Base-by-base conservation (phyloP, 495 filamentous ascomycete species). In the Aspergillus conjunctus region DNA sequence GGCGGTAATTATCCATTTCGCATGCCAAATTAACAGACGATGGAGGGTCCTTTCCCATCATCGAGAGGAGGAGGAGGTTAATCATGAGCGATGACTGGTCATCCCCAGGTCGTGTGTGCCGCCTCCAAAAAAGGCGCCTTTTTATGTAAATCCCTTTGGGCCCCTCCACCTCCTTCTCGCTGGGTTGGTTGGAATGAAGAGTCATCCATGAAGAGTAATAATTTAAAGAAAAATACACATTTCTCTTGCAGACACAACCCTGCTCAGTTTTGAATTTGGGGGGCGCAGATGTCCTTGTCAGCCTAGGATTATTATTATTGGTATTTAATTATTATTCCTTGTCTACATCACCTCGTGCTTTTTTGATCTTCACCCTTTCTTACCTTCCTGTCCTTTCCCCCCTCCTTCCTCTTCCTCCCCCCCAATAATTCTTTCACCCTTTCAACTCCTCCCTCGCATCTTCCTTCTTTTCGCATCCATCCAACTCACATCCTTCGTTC, bases 361-460 rank as follows among this genome's bases (percentile, higher is more conserved):
- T 21, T 34, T 46, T 10, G 33, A 37, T 30, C 58, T 49, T 61
- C 60, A 39, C 53, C 62, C 62, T 51, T 60, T 62, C 52, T 54
- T 54, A 34, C 48, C n/a, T n/a, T n/a, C n/a, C n/a, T n/a, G n/a
- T n/a, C n/a, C n/a, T 51, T 49, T 44, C 59, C 59, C 54, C 54
- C 48, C 34, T 60, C 53, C 59, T 57, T 58, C 48, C 34, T 60
- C 53, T 51, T 18, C 49, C 41, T 55, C 63, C 52, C 60, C 51
- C 61, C 49, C 70, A 45, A 61, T 53, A 33, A 54, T 53, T 57
- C 52, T 43, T 26, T 33, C 33, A 26, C 53, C 20, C 21, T 50
- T 50, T 58, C 49, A 45, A 43, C 21, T 46, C 59, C 56, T 48
- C 46, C 52, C 59, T 51, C 15, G 30, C 21, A 44, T 39, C 34